Percentiles rank a stretch among this genome's conserved stretches.
phyloP scores from a whole-genome alignment of 2,329 filamentous ascomycete species.

The Alternaria longipes region DNA sequence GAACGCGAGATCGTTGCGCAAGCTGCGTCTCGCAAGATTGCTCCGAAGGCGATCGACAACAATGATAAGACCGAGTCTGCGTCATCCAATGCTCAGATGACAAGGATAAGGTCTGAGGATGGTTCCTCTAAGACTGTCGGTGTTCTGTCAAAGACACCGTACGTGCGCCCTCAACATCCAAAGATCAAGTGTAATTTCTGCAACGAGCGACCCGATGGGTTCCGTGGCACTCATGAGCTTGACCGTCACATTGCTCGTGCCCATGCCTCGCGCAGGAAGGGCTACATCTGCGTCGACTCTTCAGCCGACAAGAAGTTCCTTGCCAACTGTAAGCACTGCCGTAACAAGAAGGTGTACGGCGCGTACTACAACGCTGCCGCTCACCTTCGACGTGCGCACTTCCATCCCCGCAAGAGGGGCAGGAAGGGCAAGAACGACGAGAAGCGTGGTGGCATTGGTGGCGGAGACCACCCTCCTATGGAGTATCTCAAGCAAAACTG shows the following conservation, averaged over 20 bases:
- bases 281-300: constrained; percentile 71
- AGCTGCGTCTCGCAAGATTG: constrained; percentile 59
- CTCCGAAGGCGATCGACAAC: constrained; percentile 53
- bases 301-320: constrained; percentile 71
- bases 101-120: constrained; percentile 61
- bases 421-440: constrained; percentile 66
- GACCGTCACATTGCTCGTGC: constrained; percentile 66
- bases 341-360: constrained; percentile 78
- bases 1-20: constrained; percentile 60
- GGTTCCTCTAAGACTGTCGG: constrained; percentile 64
- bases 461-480: constrained; percentile 69
- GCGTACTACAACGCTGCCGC: constrained; percentile 96
- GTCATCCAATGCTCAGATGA: constrained; percentile 58
- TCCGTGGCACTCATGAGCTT: constrained; percentile 84
- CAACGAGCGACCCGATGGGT: constrained; percentile 76
- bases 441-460: constrained; percentile 68
- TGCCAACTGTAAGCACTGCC: constrained; percentile 83
- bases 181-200: constrained; percentile 78
- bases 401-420: constrained; percentile 73
- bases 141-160: constrained; percentile 61
- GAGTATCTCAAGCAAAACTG: constrained; percentile 66
- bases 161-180: constrained; percentile 72
- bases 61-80: constrained; percentile 38
- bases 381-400: constrained; percentile 87
- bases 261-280: constrained; percentile 68